These are phyloP conservation scores for Suhomyces prunicola DNA, from an alignment of 805 yeast species.

Conservation along the genomic window DNA sequence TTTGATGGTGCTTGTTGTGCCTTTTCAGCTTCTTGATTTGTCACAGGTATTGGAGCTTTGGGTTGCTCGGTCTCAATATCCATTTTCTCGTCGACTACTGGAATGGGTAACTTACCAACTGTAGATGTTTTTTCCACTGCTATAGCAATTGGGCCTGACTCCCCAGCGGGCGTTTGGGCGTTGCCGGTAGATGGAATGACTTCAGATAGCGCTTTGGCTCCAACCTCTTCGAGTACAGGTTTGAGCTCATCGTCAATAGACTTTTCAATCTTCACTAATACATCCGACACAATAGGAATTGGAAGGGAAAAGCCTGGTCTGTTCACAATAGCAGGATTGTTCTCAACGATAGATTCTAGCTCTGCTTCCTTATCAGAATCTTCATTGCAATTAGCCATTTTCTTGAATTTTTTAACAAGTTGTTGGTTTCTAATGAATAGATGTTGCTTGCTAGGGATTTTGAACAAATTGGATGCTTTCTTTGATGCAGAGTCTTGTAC, in stretches of 20 bases:
- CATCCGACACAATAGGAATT: conserved; percentile 25
- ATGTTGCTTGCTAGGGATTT: conserved; percentile 25
- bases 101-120: background rate
- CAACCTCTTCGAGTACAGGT: conserved; percentile 20
- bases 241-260: conserved; percentile 20
- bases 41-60: background rate
- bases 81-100: conserved; percentile 1
- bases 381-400: background rate
- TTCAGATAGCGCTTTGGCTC: conserved; percentile 4
- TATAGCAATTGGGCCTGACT: background rate
- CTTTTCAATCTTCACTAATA: conserved; percentile 20
- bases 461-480: conserved; percentile 13
- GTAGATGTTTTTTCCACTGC: conserved; percentile 1
- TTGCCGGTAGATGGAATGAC: background rate
- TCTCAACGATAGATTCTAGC: background rate
- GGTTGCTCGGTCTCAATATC: background rate
- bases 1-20: background rate
- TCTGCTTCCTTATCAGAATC: background rate
- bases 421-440: conserved; percentile 18
- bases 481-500: background rate
- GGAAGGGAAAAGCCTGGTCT: conserved; percentile 7
- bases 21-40: background rate
- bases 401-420: conserved; percentile 1
- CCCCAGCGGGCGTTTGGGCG: background rate
- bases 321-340: background rate